Conservation (phyloP, 768 basidiomycete genomes). For the Leccinum fibrillosum region DNA sequence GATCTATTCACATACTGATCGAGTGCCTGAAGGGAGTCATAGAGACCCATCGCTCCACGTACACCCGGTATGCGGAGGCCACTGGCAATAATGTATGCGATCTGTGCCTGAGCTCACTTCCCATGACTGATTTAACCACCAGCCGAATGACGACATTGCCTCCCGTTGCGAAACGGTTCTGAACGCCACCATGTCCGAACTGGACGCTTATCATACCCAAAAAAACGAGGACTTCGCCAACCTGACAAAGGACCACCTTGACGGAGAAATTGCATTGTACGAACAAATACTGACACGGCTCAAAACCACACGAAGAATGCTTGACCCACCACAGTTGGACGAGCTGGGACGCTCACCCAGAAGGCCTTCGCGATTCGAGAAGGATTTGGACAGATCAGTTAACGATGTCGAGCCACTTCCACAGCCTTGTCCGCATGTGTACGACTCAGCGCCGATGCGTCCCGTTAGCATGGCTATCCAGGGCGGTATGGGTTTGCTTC, state of each 20-base stretch:
- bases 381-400: slow-evolving; percentile 60
- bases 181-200: slow-evolving; percentile 86
- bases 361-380: slow-evolving; percentile 72
- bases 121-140: slow-evolving; percentile 3
- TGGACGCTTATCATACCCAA: slow-evolving; percentile 75
- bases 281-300: slow-evolving; percentile 68
- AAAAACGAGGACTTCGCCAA: slow-evolving; percentile 66
- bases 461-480: slow-evolving; percentile 75
- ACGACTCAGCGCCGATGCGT: slow-evolving; percentile 70
- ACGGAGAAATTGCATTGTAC: slow-evolving; percentile 73
- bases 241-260: slow-evolving; percentile 64
- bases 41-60: slow-evolving; percentile 71
- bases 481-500: slow-evolving; percentile 63
- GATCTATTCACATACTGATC: not conserved
- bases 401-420: slow-evolving; percentile 43
- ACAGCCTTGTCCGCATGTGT: slow-evolving; percentile 79
- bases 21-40: slow-evolving; percentile 50
- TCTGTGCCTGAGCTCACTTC: not conserved
- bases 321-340: slow-evolving; percentile 48
- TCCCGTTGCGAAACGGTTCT: slow-evolving; percentile 84
- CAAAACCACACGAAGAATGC: slow-evolving; percentile 50
- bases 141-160: slow-evolving; percentile 64
- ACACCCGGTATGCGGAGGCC: slow-evolving; percentile 62
- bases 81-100: slow-evolving; percentile 28
- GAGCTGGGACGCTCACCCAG: slow-evolving; percentile 49